Evolutionary conservation across 129 eudicot species (phyloP), one percentile per base, ranked within the genome.

Genomic region (Logfia minima): DNA sequence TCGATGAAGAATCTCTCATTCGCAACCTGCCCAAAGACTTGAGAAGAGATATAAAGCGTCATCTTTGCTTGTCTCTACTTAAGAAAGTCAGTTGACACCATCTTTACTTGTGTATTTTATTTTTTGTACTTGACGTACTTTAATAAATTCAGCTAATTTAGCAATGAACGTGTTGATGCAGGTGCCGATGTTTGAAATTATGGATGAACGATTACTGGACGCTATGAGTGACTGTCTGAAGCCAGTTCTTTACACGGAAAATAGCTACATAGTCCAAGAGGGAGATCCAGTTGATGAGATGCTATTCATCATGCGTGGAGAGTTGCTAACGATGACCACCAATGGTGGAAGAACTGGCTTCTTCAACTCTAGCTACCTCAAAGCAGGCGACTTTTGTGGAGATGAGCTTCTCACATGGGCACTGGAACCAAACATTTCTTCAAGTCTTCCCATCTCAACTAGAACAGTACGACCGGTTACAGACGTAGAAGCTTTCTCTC

Each of bases 391-490:
- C 76, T 94, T 89, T 66, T 89, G 96, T 72, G 98, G 97, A 26
- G 97, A 94, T 11, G 98, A 94, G 82, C 91, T 94, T 70, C 87
- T 91, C 32, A 89, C 98, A 6, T 94, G 98, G 98, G 98, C 96
- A n/a, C 80, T 94, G 55, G 97, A 87, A 73, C 93, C 98, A 28
- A 85, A 78, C 74, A 71, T 88, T n/a, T 82, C 91, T 18, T 59
- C 91, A 29, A 87, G 75, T 79, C 89, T 93, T 71, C 98, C 98
- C 16, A 56, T 82, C 63, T 93, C 98, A 55, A 90, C 97, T 24
- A 78, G 93, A 80, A 93, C 98, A 2, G 93, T 87, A 13, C 64
- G 51, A 65, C 81, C 91, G 1, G 45, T 77, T 39, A 84, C 89
- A 9, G 98, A 93, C 45, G 96, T 93, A 14, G 98, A 93, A 84